Evolutionary conservation across 495 filamentous ascomycete species (phyloP).

Genomic region (Trichocladium antarcticum): DNA sequence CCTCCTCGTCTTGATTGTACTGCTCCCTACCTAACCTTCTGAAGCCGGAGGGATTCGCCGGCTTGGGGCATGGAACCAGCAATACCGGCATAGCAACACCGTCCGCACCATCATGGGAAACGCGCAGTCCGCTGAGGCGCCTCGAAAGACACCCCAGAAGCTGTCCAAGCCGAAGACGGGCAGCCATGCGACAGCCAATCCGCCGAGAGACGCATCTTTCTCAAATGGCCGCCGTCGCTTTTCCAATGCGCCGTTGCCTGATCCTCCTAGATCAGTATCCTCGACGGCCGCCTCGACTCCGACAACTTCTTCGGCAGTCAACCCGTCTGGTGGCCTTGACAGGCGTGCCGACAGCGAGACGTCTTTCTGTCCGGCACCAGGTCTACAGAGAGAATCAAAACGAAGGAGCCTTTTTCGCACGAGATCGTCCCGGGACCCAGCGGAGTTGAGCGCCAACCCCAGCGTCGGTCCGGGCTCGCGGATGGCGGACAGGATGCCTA

Average conservation of each 20-base stretch:
- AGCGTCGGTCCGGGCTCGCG: constrained; percentile 12
- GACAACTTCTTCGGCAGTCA: constrained; percentile 9
- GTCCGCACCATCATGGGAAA: constrained; percentile 36
- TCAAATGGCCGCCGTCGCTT: constrained; percentile 26
- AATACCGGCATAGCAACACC: constrained; percentile 33
- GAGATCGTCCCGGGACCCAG: constrained; percentile 18
- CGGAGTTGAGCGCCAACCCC: constrained; percentile 11
- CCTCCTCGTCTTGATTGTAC: constrained; percentile 18
- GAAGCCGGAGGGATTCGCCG: constrained; percentile 1
- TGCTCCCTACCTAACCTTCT: background rate
- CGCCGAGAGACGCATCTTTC: constrained; percentile 30
- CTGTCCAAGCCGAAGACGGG: constrained; percentile 40
- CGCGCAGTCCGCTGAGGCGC: constrained; percentile 33
- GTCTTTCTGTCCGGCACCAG: constrained; percentile 13
- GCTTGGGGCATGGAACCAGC: constrained; percentile 32
- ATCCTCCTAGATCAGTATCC: constrained; percentile 9
- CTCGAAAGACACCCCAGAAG: constrained; percentile 32
- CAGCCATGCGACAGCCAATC: constrained; percentile 35
- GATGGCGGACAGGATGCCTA: constrained; percentile 14
- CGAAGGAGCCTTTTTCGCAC: constrained; percentile 28
- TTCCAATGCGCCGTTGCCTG: constrained; percentile 22
- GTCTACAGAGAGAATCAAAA: constrained; percentile 12
- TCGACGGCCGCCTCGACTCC: constrained; percentile 16
- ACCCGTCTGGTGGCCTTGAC: constrained; percentile 1
- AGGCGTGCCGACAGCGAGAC: constrained; percentile 10